Evolutionary conservation across 75 land plant genomes (phyloP).

Genomic region (Pinus tabuliformis): DNA sequence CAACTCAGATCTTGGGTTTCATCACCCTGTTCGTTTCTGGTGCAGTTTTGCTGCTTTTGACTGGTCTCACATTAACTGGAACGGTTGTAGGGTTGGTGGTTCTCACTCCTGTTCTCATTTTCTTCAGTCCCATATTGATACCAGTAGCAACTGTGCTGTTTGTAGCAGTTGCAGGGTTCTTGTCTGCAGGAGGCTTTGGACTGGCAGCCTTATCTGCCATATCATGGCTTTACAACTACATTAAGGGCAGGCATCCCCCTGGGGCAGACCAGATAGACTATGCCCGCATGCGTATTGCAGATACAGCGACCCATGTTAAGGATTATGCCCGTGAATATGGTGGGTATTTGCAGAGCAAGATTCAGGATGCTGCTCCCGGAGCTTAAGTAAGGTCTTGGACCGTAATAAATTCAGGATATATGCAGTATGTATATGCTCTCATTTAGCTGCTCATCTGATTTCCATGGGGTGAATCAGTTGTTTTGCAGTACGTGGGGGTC

Average conservation of each 20-base stretch:
- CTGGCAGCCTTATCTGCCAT: no score
- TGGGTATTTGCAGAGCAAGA: constrained; percentile 25
- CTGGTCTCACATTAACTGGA: constrained; percentile 37
- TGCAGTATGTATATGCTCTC: no score
- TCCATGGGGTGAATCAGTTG: no score
- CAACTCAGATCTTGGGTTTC: background rate
- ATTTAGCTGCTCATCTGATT: no score
- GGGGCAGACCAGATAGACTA: background rate
- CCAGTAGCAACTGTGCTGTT: no score
- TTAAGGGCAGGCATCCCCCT: no score
- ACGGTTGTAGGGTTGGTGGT: constrained; percentile 34
- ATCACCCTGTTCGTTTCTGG: constrained; percentile 18
- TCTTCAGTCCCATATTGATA: no score
- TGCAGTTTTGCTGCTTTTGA: constrained; percentile 26
- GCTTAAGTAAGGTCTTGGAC: no score
- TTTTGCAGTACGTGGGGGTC: no score
- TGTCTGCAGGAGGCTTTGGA: constrained; percentile 40
- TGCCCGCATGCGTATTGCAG: constrained; percentile 14
- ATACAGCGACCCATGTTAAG: constrained; percentile 10
- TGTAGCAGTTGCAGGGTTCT: constrained; percentile 22
- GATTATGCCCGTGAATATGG: constrained; percentile 31
- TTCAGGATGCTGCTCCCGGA: constrained; percentile 16
- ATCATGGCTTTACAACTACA: no score
- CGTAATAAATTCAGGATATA: no score
- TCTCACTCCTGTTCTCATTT: background rate